These are phyloP conservation scores for Phyllosticta citrichinensis DNA, from an alignment of 2,329 filamentous ascomycete species.

Conservation along the genomic window DNA sequence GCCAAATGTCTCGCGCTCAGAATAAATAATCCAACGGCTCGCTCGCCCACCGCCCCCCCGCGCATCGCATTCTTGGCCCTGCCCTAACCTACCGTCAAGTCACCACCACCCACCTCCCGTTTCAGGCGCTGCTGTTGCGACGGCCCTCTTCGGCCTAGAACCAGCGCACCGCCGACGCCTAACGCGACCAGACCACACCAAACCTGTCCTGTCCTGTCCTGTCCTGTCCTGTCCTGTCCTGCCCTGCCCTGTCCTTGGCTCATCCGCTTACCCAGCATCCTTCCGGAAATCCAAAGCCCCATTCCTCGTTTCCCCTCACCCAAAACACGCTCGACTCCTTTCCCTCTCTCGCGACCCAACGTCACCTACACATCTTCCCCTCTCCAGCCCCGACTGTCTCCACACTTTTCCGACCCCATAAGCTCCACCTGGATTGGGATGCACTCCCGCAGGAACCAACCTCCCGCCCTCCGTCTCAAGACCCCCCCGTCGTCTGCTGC, in stretches of 20 bases:
- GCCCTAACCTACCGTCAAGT: too few relatives aligned
- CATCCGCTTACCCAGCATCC: not conserved
- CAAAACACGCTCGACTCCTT: not conserved
- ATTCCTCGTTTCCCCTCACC: not conserved
- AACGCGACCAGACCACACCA: slow-evolving; percentile 9
- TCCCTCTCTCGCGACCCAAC: not conserved
- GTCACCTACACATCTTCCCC: not conserved
- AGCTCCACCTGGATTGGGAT: slow-evolving; percentile 20
- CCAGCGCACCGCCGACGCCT: slow-evolving; percentile 14
- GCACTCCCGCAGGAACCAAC: slow-evolving; percentile 22
- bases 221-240: too few relatives aligned
- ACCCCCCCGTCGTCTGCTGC: slow-evolving; percentile 24
- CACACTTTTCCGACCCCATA: too few relatives aligned
- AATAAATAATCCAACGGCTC: not conserved
- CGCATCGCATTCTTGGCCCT: not conserved
- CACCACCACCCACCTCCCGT: too few relatives aligned
- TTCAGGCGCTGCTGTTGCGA: not conserved
- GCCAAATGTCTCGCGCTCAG: too few relatives aligned
- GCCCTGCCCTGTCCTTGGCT: not conserved
- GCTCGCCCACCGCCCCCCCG: too few relatives aligned
- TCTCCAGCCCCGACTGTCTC: too few relatives aligned
- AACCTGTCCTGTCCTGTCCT: too few relatives aligned
- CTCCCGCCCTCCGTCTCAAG: slow-evolving; percentile 21
- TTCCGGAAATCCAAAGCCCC: not conserved
- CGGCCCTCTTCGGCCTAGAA: not conserved